These are phyloP conservation scores for Diplodia sapinea DNA, from an alignment of 2,329 filamentous ascomycete genomes.

Conservation along the genomic window DNA sequence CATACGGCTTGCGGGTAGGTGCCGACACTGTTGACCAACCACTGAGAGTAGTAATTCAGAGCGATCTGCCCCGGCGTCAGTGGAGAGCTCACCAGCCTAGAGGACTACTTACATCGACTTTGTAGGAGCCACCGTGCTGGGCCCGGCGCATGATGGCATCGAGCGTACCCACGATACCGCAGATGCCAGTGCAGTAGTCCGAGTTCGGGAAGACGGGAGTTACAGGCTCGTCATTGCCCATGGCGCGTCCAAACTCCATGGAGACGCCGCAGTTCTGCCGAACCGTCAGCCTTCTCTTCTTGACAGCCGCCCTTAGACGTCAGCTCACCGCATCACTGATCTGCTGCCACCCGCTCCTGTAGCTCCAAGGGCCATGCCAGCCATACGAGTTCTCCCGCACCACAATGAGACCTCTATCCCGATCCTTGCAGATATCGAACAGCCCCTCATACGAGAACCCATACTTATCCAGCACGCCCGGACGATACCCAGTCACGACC, in stretches of 20 bases:
- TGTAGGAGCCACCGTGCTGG: conserved; percentile 50
- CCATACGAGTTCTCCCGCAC: conserved; percentile 62
- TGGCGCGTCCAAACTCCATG: background rate
- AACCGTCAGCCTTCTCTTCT: background rate
- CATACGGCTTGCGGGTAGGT: background rate
- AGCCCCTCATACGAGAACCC: conserved; percentile 53
- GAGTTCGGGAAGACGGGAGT: conserved; percentile 12
- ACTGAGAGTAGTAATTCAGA: conserved; percentile 13
- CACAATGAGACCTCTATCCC: conserved; percentile 44
- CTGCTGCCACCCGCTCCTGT: conserved; percentile 60
- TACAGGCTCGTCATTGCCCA: conserved; percentile 7
- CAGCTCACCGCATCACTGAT: conserved; percentile 43
- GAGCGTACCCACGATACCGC: background rate
- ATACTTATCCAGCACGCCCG: conserved; percentile 54
- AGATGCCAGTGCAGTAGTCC: conserved; percentile 10
- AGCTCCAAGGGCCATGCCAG: conserved; percentile 55
- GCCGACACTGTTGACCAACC: conserved; percentile 10
- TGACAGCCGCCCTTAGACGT: too few species aligned
- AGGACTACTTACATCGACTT: conserved; percentile 45
- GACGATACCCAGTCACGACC: conserved; percentile 58
- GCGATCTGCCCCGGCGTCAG: background rate
- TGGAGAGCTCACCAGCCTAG: background rate
- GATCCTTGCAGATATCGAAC: conserved; percentile 44
- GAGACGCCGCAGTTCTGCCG: background rate
- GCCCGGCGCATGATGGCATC: conserved; percentile 8